Evolutionary conservation across 75 land plant genomes (phyloP).

Genomic region (Selaginella moellendorffii): DNA sequence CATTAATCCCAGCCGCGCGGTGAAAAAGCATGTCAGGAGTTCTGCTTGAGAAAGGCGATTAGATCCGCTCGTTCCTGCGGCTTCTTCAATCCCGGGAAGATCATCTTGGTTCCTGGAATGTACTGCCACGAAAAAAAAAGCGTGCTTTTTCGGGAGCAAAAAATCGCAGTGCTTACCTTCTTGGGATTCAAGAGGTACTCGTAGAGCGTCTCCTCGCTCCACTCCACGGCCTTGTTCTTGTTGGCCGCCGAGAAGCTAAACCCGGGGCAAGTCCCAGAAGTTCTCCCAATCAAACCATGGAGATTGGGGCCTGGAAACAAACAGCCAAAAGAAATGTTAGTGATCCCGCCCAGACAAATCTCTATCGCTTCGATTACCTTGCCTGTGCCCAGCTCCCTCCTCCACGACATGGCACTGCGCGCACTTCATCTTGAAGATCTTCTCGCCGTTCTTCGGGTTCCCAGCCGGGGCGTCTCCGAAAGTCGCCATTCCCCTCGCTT

Average conservation of each 20-base stretch:
- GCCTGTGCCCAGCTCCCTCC: slow-evolving; percentile 71
- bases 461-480: slow-evolving; percentile 61
- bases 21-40: background rate
- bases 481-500: slow-evolving; percentile 30
- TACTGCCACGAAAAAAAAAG: slow-evolving; percentile 20
- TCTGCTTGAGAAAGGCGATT: slow-evolving; percentile 54
- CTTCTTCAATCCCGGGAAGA: slow-evolving; percentile 76
- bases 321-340: slow-evolving; percentile 1
- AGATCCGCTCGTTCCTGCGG: slow-evolving; percentile 74
- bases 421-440: slow-evolving; percentile 78
- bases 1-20: background rate
- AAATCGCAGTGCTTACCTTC: slow-evolving; percentile 13
- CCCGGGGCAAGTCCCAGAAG: slow-evolving; percentile 22
- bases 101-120: slow-evolving; percentile 82
- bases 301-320: slow-evolving; percentile 20
- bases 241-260: slow-evolving; percentile 19
- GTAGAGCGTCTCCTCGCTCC: slow-evolving; percentile 24
- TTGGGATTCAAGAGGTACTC: slow-evolving; percentile 29
- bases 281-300: slow-evolving; percentile 20
- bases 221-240: slow-evolving; percentile 23
- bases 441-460: slow-evolving; percentile 42
- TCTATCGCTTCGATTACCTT: slow-evolving; percentile 30
- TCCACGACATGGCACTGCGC: slow-evolving; percentile 81
- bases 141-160: background rate
- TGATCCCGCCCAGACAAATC: background rate